phyloP scores from a whole-genome alignment of 139 green algal species.

The Microglena sp. region DNA sequence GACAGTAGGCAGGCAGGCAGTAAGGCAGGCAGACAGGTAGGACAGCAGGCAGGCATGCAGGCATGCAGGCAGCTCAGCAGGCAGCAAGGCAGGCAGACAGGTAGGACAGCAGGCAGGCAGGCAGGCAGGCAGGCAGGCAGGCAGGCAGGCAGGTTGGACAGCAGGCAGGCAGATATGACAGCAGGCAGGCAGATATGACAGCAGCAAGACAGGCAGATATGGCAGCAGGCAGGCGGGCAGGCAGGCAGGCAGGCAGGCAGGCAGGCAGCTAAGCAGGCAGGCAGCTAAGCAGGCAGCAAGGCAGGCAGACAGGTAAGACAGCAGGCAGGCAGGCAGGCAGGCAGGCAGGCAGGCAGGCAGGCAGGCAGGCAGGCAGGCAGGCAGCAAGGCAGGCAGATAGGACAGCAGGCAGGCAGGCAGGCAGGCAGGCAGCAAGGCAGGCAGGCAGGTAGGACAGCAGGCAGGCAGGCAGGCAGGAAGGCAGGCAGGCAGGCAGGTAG shows the following conservation, averaged over 20 bases:
- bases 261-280: not conserved
- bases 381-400: not conserved
- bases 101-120: not conserved
- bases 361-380: constrained; percentile 6
- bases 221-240: not conserved
- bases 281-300: not conserved
- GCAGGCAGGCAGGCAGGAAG: constrained; percentile 3
- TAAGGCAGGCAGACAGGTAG: constrained; percentile 3
- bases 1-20: not conserved
- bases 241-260: not conserved
- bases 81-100: not conserved
- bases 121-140: constrained; percentile 1
- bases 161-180: not conserved
- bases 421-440: constrained; percentile 4
- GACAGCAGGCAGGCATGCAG: not conserved
- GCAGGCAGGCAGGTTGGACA: not conserved
- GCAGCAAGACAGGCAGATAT: not conserved
- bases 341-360: not conserved
- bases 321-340: constrained; percentile 8
- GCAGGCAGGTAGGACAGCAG: not conserved
- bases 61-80: not conserved
- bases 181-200: not conserved
- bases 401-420: not conserved
- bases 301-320: not conserved
- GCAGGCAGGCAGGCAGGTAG: not conserved